Evolutionary conservation across 345 rosid species (phyloP), one percentile per base, ranked within the genome.

Genomic region (Citrus hindsii): DNA sequence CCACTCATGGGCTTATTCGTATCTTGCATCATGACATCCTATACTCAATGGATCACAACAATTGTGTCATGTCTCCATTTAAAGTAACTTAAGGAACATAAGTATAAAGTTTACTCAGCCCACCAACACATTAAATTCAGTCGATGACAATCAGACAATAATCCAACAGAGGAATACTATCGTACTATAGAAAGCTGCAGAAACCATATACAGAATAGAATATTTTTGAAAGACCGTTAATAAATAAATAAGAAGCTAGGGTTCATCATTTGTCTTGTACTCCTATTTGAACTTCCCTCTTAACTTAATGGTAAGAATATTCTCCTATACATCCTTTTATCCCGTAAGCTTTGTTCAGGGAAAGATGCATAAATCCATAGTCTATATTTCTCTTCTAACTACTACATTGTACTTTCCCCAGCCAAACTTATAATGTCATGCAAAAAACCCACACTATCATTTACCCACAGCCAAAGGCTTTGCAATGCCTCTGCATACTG

Each of bases 21-120:
- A 82, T 88, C 86, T 82, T 86, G 78, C 82, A 88, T 85, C 68
- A 87, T 62, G 25, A 76, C 80, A 56, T 93, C 94, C 98, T 92
- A 86, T 73, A 83, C 73, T 46, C 7, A 48, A 63, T 24, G 70
- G 69, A 42, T 21, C 68, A 33, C 19, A 46, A 33, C 12, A 75
- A 38, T 48, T 65, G 71, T 58, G 62, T 48, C 66, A 30, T 32
- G 28, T 70, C 61, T 70, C 63, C 72, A 74, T 58, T 81, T 46
- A 67, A 69, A 46, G 28, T 35, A 63, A 67, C 46, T 42, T 30
- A 74, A 67, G 37, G 25, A 76, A 24, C 69, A 70, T 12, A 68
- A 59, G n/a, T 67, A 76, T 40, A 61, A 46, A 60, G 40, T 37
- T 60, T 66, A 51, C 7, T 22, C 61, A 64, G 19, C 55, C 8